A percentile compares a stretch with the other conserved stretches of the same genome.
Conservation (phyloP, 148 eudicot genomes). For the Polygonum maritimum region DNA sequence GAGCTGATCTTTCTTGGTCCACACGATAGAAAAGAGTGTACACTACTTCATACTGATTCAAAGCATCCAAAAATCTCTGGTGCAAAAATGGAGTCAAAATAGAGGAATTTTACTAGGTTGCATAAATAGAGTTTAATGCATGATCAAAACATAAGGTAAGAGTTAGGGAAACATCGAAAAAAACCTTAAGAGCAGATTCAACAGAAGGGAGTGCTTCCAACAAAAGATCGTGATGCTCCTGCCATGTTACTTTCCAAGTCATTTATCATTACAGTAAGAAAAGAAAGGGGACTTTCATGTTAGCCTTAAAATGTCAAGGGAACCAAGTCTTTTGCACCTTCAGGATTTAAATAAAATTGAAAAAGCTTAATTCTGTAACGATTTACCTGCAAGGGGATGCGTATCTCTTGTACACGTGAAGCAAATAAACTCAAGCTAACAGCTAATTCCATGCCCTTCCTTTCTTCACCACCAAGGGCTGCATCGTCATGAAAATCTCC, state of each 20-base stretch:
- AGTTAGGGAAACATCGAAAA: slow-evolving; percentile 10
- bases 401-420: slow-evolving; percentile 98
- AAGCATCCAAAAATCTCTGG: slow-evolving; percentile 58
- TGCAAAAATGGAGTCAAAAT: slow-evolving; percentile 20
- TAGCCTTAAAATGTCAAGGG: neutral
- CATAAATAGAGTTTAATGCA: neutral
- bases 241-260: slow-evolving; percentile 12
- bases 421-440: slow-evolving; percentile 98
- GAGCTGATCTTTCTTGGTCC: slow-evolving; percentile 87
- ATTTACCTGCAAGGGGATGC: slow-evolving; percentile 87
- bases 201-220: slow-evolving; percentile 71
- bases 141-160: slow-evolving; percentile 10
- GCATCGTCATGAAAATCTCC: slow-evolving; percentile 97
- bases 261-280: neutral
- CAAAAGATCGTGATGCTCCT: slow-evolving; percentile 96
- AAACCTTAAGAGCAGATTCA: slow-evolving; percentile 82
- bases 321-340: neutral
- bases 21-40: slow-evolving; percentile 55
- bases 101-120: neutral
- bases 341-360: neutral
- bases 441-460: slow-evolving; percentile 98
- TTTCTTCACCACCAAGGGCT: slow-evolving; percentile 95
- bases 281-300: neutral
- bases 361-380: neutral
- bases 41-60: slow-evolving; percentile 74